Evolutionary conservation across 2,329 filamentous ascomycete species (phyloP).

Genomic region (Aspergillus tamarii): DNA sequence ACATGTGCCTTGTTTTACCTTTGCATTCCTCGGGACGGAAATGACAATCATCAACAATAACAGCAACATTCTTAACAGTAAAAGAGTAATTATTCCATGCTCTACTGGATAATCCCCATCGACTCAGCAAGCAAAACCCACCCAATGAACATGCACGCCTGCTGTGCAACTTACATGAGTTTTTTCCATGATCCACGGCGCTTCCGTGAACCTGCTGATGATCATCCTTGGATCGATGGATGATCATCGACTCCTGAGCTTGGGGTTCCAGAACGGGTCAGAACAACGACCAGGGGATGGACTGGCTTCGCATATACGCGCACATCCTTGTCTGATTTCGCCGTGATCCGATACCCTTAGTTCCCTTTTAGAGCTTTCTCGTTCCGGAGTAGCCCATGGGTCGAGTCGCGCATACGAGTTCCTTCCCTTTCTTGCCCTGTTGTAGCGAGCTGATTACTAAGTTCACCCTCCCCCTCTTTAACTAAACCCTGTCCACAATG

Average conservation of each 20-base stretch:
- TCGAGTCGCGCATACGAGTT: neutral
- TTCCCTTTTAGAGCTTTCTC: neutral
- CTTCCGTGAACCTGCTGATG: slow-evolving; percentile 17
- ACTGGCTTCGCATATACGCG: neutral
- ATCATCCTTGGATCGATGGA: slow-evolving; percentile 19
- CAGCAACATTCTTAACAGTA: neutral
- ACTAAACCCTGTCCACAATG: too few relatives aligned
- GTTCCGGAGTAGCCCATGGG: neutral
- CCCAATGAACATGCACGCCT: neutral
- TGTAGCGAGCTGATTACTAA: neutral
- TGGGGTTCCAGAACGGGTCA: slow-evolving; percentile 15
- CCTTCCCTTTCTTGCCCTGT: neutral
- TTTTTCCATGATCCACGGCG: slow-evolving; percentile 13
- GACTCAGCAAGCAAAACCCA: too few relatives aligned
- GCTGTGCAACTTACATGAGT: neutral
- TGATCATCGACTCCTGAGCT: slow-evolving; percentile 14
- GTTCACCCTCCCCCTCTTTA: too few relatives aligned
- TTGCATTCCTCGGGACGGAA: neutral
- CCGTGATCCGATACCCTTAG: neutral
- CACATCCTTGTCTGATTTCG: neutral
- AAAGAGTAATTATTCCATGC: too few relatives aligned
- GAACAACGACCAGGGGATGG: neutral
- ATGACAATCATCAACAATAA: neutral
- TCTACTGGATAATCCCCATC: too few relatives aligned
- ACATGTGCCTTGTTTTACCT: neutral